A percentile compares a stretch with the other conserved stretches of the same genome.
Conservation (phyloP, 345 rosid genomes). For the Gossypium rotundifolium region DNA sequence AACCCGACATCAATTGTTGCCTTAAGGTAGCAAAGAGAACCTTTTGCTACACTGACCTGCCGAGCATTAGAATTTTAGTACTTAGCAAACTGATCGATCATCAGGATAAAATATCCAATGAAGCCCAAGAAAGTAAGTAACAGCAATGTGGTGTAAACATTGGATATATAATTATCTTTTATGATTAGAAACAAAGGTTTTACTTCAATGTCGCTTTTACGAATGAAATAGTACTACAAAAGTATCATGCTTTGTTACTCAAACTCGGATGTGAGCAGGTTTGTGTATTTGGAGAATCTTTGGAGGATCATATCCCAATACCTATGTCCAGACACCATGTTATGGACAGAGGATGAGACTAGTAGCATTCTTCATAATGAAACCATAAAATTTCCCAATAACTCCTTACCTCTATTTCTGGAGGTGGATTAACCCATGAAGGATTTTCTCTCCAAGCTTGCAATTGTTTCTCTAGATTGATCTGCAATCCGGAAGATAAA, state of each 20-base stretch:
- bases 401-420: constrained; percentile 52
- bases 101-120: not conserved
- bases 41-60: constrained; percentile 88
- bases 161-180: not conserved
- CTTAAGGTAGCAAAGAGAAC: constrained; percentile 76
- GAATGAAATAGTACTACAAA: not conserved
- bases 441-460: constrained; percentile 76
- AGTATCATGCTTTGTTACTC: not conserved
- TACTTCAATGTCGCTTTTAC: not conserved
- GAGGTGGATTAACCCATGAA: constrained; percentile 52
- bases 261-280: not conserved
- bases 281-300: not conserved
- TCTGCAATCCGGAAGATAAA: constrained; percentile 28
- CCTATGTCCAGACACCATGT: not conserved
- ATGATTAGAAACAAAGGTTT: not conserved
- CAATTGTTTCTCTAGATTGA: constrained; percentile 60
- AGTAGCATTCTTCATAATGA: not conserved
- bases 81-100: not conserved
- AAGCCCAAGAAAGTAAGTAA: not conserved
- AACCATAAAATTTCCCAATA: not conserved
- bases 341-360: not conserved
- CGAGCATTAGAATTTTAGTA: constrained; percentile 23
- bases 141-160: not conserved
- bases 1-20: constrained; percentile 58
- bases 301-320: not conserved